phyloP scores from a whole-genome alignment of 2,329 filamentous ascomycete genomes.

The Mycosphaerella arachidis region DNA sequence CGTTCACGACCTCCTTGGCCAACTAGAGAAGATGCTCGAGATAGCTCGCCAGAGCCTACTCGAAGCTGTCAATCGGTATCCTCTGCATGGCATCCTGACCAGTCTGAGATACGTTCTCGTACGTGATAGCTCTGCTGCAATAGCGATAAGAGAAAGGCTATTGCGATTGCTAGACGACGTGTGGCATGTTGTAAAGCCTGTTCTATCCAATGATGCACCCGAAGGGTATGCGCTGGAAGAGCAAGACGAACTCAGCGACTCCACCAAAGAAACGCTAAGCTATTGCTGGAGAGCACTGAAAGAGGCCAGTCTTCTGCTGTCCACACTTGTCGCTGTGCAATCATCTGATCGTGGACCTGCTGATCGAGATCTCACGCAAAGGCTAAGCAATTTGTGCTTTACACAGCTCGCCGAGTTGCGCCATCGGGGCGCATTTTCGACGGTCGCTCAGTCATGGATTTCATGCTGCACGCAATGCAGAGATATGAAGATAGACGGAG shows the following conservation, averaged over 20 bases:
- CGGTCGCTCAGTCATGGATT: slow-evolving; percentile 82
- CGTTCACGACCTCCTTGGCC: slow-evolving; percentile 54
- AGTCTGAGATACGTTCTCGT: slow-evolving; percentile 30
- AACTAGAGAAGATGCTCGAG: slow-evolving; percentile 60
- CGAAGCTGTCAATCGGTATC: slow-evolving; percentile 49
- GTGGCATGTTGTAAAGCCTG: slow-evolving; percentile 69
- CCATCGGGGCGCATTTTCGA: slow-evolving; percentile 89
- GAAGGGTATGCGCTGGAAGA: slow-evolving; percentile 81
- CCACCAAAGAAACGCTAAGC: slow-evolving; percentile 84
- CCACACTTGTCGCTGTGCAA: slow-evolving; percentile 8
- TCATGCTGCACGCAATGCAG: slow-evolving; percentile 68
- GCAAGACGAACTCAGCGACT: slow-evolving; percentile 65
- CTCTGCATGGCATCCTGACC: slow-evolving; percentile 41
- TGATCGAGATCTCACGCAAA: slow-evolving; percentile 1
- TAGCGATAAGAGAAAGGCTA: slow-evolving; percentile 3
- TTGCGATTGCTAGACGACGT: slow-evolving; percentile 55
- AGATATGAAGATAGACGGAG: slow-evolving; percentile 45
- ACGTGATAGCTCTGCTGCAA: background rate
- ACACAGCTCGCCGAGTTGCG: slow-evolving; percentile 75
- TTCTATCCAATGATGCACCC: slow-evolving; percentile 89
- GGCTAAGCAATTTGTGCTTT: slow-evolving; percentile 60
- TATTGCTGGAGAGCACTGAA: slow-evolving; percentile 95
- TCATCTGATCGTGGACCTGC: background rate
- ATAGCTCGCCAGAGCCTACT: slow-evolving; percentile 63
- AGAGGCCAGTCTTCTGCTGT: slow-evolving; percentile 68